A percentile compares a stretch with the other conserved stretches of the same genome.
Conservation (phyloP, 73 alveolate species). For the Blepharisma stoltei region DNA sequence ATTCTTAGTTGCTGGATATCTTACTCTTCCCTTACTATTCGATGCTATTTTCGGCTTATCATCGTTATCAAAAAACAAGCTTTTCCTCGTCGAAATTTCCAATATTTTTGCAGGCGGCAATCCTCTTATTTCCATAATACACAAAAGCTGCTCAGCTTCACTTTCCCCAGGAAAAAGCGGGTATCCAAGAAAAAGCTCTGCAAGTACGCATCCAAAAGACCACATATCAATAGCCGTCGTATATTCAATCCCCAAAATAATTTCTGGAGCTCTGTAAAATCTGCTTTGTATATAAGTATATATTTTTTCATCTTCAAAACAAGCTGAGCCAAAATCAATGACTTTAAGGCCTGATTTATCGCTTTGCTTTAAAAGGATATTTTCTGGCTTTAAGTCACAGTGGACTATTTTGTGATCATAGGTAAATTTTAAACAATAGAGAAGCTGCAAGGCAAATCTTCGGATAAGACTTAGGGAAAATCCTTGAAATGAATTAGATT, state of each 20-base stretch:
- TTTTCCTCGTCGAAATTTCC: conserved; percentile 54
- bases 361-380: conserved; percentile 57
- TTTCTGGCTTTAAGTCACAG: conserved; percentile 89
- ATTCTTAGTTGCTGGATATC: conserved; percentile 9
- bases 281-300: conserved; percentile 89
- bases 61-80: conserved; percentile 42
- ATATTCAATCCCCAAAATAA: conserved; percentile 89
- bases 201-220: conserved; percentile 92
- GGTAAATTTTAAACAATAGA: conserved; percentile 55
- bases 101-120: conserved; percentile 70
- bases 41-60: conserved; percentile 29
- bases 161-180: conserved; percentile 91
- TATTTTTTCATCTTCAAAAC: conserved; percentile 65
- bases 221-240: conserved; percentile 95
- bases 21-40: conserved; percentile 17
- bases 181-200: conserved; percentile 81
- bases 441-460: conserved; percentile 66
- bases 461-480: conserved; percentile 59
- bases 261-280: conserved; percentile 96
- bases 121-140: conserved; percentile 81
- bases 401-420: conserved; percentile 65
- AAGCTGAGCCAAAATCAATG: conserved; percentile 82
- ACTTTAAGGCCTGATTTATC: conserved; percentile 65
- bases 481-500: conserved; percentile 64
- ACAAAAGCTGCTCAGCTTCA: conserved; percentile 72